Base-by-base conservation (phyloP, 306 rosid species). In the Lithocarpus polystachyus region DNA sequence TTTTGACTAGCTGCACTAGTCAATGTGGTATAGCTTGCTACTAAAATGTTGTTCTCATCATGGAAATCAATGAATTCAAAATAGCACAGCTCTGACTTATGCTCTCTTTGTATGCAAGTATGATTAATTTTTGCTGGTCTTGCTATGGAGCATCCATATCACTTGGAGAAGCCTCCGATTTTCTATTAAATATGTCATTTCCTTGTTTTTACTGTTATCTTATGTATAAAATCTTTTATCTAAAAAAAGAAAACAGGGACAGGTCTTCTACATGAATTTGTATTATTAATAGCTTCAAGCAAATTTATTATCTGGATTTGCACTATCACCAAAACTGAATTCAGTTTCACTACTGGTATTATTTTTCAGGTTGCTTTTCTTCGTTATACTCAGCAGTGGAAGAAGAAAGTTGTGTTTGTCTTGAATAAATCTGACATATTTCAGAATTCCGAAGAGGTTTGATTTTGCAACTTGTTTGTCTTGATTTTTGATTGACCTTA, bases 321-420 rank as follows among this genome's bases (percentile, higher is more conserved):
- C 62, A 52, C 76, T 76, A 55, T 69, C 75, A 20, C 35, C 28
- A 31, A 40, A 59, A 64, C 77, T 75, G 59, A 82, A 65, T 78
- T 56, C 29, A 56, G 45, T 75, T 57, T 75, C 20, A 28, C 55
- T 72, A 1, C 59, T 80, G 65, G 37, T 62, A 24, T 31, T 68
- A 57, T 72, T 6, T 81, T 91, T 83, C 92, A 95, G 99, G 90
- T 95, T 82, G 71, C 77, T 71, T 95, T 95, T 87, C 99, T 95
- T 82, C 95, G 87, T 37, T 95, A 95, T 86, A 92, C 93, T 67
- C 99, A 92, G 82, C 99, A 95, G 75, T 95, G 99, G 99, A 95
- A 91, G 85, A 95, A 95, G 87, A 95, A 91, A 89, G 98, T 91
- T 57, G 97, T 95, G 72, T 95, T 95, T 73, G 93, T 95, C 78